Conservation (phyloP, 129 eudicot species). For the Lonicera japonica region DNA sequence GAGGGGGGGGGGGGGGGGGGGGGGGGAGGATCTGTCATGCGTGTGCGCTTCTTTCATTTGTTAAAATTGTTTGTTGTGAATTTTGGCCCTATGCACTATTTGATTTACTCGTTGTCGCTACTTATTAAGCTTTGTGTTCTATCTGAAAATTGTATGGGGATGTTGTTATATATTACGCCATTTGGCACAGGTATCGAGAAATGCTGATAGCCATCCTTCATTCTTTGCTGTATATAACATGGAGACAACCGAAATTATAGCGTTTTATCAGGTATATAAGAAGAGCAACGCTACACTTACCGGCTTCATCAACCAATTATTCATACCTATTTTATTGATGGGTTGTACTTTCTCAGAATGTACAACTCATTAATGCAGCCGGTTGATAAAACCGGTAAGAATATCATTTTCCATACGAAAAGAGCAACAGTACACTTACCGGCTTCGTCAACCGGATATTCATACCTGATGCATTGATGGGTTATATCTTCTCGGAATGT, state of each 20-base stretch:
- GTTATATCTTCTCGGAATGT: background rate
- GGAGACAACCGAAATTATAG: slow-evolving; percentile 88
- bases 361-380: background rate
- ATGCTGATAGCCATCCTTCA: slow-evolving; percentile 89
- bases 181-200: slow-evolving; percentile 67
- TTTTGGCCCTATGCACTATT: background rate
- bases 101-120: background rate
- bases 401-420: no score
- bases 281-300: no score
- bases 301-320: no score
- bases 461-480: no score
- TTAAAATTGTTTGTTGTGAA: no score
- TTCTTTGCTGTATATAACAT: slow-evolving; percentile 98
- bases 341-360: background rate
- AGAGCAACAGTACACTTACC: no score
- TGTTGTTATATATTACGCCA: background rate
- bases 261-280: slow-evolving; percentile 77
- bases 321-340: no score
- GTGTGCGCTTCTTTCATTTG: no score
- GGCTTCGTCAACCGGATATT: no score
- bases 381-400: no score
- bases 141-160: background rate
- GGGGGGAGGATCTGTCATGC: background rate
- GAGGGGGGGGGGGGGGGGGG: no score
- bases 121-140: no score